Evolutionary conservation across 140 eudicot genomes (phyloP).

Genomic region (Anethum foeniculum): DNA sequence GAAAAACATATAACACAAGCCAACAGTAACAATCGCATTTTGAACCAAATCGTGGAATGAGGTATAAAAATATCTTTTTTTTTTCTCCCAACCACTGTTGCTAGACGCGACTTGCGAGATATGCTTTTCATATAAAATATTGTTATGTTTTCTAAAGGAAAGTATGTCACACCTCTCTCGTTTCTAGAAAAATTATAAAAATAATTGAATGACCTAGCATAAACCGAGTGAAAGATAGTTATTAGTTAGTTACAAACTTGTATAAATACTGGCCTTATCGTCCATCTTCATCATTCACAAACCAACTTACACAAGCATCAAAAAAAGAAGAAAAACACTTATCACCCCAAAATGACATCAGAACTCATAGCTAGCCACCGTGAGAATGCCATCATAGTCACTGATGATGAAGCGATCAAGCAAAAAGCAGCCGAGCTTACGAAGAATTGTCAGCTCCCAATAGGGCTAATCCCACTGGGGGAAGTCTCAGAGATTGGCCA

Average conservation of each 20-base stretch:
- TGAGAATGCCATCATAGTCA: conserved; percentile 3
- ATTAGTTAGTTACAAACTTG: not conserved
- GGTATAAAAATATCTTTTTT: no score
- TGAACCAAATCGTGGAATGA: not conserved
- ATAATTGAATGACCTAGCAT: not conserved
- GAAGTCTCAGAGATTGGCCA: conserved; percentile 2
- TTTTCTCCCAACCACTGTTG: not conserved
- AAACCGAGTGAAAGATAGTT: not conserved
- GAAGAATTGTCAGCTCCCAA: not conserved
- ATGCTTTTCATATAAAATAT: not conserved
- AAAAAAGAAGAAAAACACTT: not conserved
- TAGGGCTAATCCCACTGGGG: not conserved
- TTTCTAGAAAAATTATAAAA: not conserved
- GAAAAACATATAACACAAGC: not conserved
- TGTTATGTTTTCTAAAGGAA: not conserved
- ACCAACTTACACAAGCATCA: not conserved
- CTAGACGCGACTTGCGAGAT: not conserved
- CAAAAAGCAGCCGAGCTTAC: conserved; percentile 1
- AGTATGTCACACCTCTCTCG: not conserved
- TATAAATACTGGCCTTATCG: not conserved
- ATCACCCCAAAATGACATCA: not conserved
- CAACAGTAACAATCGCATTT: not conserved
- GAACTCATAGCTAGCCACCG: conserved; percentile 8
- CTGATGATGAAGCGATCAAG: not conserved
- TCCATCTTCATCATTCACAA: not conserved